phyloP scores from a whole-genome alignment of 139 green algal species.

The Tetradesmus lagerheimii region DNA sequence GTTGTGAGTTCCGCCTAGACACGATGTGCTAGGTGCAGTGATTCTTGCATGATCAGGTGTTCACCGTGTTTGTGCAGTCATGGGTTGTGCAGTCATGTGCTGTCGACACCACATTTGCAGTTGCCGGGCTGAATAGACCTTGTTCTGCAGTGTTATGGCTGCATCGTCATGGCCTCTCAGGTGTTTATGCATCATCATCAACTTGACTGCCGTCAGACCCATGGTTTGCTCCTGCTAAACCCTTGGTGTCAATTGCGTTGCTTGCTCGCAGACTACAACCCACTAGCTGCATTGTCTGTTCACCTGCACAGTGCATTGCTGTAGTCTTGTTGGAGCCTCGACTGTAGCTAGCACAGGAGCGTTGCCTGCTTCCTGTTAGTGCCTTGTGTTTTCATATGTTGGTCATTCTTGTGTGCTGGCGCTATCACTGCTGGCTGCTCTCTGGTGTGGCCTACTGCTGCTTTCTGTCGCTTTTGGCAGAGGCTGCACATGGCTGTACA shows the following conservation, averaged over 20 bases:
- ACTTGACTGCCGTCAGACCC: not conserved
- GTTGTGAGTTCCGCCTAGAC: not conserved
- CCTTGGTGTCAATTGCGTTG: not conserved
- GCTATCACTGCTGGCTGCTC: not conserved
- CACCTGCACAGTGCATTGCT: not conserved
- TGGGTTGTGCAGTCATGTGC: not conserved
- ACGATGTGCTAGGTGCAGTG: not conserved
- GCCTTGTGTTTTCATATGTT: too few relatives aligned
- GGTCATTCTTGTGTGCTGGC: not conserved
- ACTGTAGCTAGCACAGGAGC: too few relatives aligned
- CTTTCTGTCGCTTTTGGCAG: not conserved
- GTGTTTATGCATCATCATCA: not conserved
- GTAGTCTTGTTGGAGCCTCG: not conserved
- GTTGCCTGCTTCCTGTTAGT: not conserved
- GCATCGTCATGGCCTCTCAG: not conserved
- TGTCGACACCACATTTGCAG: not conserved
- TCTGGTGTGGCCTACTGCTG: not conserved
- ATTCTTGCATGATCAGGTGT: not conserved
- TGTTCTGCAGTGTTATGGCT: not conserved
- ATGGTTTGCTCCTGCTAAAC: not conserved
- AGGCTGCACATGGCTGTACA: not conserved
- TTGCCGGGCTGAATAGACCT: too few relatives aligned
- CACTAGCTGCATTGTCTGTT: not conserved
- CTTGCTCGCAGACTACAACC: not conserved
- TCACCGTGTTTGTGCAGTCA: not conserved